Conservation (phyloP, 148 eudicot genomes). For the Pouteria glomerata region DNA sequence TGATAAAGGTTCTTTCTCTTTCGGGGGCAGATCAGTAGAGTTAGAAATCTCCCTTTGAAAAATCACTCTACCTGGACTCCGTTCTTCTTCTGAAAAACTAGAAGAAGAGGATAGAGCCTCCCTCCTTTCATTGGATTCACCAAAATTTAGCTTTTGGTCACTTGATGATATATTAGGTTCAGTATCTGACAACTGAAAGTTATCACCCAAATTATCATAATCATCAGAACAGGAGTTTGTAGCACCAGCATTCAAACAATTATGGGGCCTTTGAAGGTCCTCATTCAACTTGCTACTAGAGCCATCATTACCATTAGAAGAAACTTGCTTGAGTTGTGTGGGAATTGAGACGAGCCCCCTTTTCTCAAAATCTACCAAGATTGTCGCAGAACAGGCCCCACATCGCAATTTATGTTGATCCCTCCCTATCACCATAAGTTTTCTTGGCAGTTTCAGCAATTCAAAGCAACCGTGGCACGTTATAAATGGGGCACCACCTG, state of each 20-base stretch:
- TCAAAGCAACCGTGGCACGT: constrained; percentile 67
- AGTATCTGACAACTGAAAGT: constrained; percentile 32
- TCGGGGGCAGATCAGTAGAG: constrained; percentile 21
- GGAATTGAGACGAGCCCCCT: constrained; percentile 28
- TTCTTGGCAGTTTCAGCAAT: constrained; percentile 57
- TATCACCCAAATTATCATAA: constrained; percentile 36
- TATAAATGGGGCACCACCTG: constrained; percentile 81
- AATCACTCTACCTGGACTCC: constrained; percentile 22
- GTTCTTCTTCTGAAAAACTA: constrained; percentile 39
- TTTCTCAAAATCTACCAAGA: constrained; percentile 36
- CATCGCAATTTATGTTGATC: constrained; percentile 41
- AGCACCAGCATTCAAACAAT: constrained; percentile 18
- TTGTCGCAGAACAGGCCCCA: constrained; percentile 61
- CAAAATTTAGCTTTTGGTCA: constrained; percentile 24
- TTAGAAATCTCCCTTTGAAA: constrained; percentile 20
- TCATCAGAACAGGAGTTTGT: constrained; percentile 34
- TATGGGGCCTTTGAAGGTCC: constrained; percentile 12
- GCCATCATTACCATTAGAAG: constrained; percentile 11
- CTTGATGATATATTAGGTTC: constrained; percentile 22
- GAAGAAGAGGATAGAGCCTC: constrained; percentile 37
- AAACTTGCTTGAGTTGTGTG: constrained; percentile 18
- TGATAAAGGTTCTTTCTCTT: constrained; percentile 19
- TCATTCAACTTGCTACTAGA: constrained; percentile 18
- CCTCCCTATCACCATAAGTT: constrained; percentile 22
- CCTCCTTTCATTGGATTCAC: constrained; percentile 30